These are phyloP conservation scores for Arachis monticola DNA, from an alignment of 331 rosid genomes.

Conservation along the genomic window DNA sequence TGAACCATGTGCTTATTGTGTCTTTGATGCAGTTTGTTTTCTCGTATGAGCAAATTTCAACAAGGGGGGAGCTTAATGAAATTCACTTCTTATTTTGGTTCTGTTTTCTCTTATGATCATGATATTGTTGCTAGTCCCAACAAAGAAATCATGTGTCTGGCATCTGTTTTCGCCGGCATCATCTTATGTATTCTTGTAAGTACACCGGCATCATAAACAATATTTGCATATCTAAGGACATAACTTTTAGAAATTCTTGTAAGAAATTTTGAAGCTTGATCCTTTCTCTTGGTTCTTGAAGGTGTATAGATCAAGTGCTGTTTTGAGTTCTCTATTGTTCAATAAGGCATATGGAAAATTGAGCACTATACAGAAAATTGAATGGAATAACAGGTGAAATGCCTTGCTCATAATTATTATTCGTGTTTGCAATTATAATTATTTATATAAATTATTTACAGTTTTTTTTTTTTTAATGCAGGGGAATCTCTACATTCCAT, in stretches of 20 bases:
- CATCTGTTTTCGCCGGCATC: slow-evolving; percentile 56
- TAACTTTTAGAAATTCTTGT: slow-evolving; percentile 22
- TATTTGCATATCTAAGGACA: neutral
- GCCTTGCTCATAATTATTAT: slow-evolving; percentile 20
- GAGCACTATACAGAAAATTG: slow-evolving; percentile 56
- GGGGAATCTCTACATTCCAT: slow-evolving; percentile 85
- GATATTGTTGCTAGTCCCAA: slow-evolving; percentile 26
- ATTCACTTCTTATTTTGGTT: slow-evolving; percentile 34
- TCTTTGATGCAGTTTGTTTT: slow-evolving; percentile 22
- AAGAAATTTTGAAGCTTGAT: slow-evolving; percentile 19
- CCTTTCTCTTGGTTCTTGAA: slow-evolving; percentile 49
- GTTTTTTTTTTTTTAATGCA: slow-evolving; percentile 38
- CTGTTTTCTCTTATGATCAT: slow-evolving; percentile 34
- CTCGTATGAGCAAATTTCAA: neutral
- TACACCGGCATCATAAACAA: neutral
- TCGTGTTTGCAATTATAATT: slow-evolving; percentile 1
- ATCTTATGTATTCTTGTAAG: slow-evolving; percentile 67
- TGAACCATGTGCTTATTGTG: neutral
- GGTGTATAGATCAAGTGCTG: slow-evolving; percentile 64
- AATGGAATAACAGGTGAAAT: slow-evolving; percentile 83
- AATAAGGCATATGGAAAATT: slow-evolving; percentile 52
- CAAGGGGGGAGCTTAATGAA: slow-evolving; percentile 38
- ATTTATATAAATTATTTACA: neutral
- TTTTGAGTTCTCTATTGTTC: slow-evolving; percentile 52
- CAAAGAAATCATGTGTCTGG: slow-evolving; percentile 50